Conservation (phyloP, 306 rosid species). For the Sphenostylis stenocarpa region DNA sequence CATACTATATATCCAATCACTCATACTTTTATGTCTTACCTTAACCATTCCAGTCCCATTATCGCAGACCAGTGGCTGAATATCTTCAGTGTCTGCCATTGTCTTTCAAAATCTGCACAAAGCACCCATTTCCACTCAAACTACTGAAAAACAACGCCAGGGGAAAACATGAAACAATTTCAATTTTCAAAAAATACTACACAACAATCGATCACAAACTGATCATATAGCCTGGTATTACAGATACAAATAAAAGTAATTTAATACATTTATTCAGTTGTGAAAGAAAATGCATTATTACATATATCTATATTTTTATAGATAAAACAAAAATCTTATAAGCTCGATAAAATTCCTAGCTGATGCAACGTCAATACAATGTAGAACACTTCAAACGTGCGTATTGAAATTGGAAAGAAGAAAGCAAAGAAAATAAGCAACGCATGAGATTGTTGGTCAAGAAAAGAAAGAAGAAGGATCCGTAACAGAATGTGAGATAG, state of each 20-base stretch:
- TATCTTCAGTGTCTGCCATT: slow-evolving; percentile 86
- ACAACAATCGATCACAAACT: not conserved
- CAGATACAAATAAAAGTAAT: not conserved
- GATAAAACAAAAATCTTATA: not conserved
- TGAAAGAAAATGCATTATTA: too few relatives aligned
- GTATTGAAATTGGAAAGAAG: too few relatives aligned
- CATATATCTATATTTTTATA: not conserved
- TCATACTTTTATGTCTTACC: slow-evolving; percentile 36
- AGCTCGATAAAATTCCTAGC: not conserved
- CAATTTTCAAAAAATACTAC: not conserved
- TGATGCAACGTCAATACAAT: not conserved
- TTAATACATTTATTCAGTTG: not conserved
- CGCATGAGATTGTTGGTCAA: not conserved
- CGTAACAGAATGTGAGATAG: not conserved
- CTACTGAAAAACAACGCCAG: not conserved
- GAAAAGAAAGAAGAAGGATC: not conserved
- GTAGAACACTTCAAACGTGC: not conserved
- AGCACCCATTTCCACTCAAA: not conserved
- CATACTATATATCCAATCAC: too few relatives aligned
- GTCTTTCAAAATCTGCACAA: slow-evolving; percentile 39
- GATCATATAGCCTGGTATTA: not conserved
- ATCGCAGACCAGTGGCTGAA: slow-evolving; percentile 92
- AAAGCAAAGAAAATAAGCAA: not conserved
- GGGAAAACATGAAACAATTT: not conserved
- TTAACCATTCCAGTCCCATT: slow-evolving; percentile 96